Conservation (phyloP, 306 rosid species). For the Cyamopsis tetragonoloba region DNA sequence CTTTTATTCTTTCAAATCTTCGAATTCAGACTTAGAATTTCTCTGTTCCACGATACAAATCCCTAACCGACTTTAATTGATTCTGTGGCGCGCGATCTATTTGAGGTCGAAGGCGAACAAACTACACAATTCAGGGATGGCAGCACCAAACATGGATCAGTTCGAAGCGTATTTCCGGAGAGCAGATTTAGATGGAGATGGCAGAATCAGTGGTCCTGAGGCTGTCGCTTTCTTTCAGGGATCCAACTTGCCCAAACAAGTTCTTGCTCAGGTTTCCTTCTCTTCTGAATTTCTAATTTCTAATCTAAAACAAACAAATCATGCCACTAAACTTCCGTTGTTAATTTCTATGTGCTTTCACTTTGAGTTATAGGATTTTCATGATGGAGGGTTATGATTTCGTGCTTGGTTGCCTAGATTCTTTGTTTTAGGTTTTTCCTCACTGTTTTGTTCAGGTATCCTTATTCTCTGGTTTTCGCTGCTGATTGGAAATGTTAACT, state of each 20-base stretch:
- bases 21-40: not conserved
- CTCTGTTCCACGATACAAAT: slow-evolving; percentile 22
- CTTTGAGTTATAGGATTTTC: not conserved
- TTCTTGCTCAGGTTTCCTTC: slow-evolving; percentile 74
- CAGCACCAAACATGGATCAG: slow-evolving; percentile 69
- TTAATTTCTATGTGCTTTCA: not conserved
- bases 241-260: slow-evolving; percentile 73
- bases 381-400: not conserved
- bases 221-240: slow-evolving; percentile 87
- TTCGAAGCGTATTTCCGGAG: slow-evolving; percentile 68
- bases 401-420: not conserved
- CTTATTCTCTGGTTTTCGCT: not conserved
- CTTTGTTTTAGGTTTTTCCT: slow-evolving; percentile 5
- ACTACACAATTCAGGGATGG: slow-evolving; percentile 23
- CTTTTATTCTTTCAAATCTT: slow-evolving; percentile 7
- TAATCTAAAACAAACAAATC: not conserved
- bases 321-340: not conserved
- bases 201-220: slow-evolving; percentile 89
- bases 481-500: not conserved
- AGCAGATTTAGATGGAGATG: slow-evolving; percentile 98
- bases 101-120: not conserved
- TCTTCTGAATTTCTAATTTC: not conserved
- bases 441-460: not conserved
- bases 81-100: slow-evolving; percentile 31
- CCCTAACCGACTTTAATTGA: slow-evolving; percentile 21